Evolutionary conservation across 1,284 basidiomycete species (phyloP).

Genomic region (Ceratobasidium sp.): DNA sequence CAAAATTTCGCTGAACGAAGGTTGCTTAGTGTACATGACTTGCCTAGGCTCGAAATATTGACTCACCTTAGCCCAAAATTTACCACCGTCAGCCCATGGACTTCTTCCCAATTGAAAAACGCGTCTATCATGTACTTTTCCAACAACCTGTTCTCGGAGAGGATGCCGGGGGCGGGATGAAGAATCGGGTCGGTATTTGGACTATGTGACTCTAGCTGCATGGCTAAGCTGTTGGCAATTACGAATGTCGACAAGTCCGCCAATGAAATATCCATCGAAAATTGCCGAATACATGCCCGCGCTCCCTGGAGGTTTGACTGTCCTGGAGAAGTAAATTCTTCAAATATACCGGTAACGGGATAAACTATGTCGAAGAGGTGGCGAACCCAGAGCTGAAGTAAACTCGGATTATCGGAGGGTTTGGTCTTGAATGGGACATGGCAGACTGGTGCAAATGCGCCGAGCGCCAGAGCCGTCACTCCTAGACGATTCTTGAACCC

Average conservation of each 20-base stretch:
- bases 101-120: neutral
- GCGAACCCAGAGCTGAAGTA: conserved; percentile 7
- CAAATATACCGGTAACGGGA: neutral
- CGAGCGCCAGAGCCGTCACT: neutral
- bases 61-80: neutral
- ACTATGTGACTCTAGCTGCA: neutral
- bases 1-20: neutral
- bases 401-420: neutral
- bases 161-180: neutral
- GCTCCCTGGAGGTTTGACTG: neutral
- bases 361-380: conserved; percentile 5
- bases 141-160: neutral
- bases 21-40: too few relatives aligned
- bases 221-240: neutral
- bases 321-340: neutral
- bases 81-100: neutral
- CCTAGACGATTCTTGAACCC: neutral
- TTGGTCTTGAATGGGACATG: neutral
- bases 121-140: neutral
- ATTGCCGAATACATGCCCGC: conserved; percentile 3
- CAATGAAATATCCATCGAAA: neutral
- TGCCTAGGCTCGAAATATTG: neutral
- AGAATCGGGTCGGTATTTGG: neutral
- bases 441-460: neutral
- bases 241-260: neutral